Conservation (phyloP, 2,329 filamentous ascomycete genomes). For the Phoma sp. region DNA sequence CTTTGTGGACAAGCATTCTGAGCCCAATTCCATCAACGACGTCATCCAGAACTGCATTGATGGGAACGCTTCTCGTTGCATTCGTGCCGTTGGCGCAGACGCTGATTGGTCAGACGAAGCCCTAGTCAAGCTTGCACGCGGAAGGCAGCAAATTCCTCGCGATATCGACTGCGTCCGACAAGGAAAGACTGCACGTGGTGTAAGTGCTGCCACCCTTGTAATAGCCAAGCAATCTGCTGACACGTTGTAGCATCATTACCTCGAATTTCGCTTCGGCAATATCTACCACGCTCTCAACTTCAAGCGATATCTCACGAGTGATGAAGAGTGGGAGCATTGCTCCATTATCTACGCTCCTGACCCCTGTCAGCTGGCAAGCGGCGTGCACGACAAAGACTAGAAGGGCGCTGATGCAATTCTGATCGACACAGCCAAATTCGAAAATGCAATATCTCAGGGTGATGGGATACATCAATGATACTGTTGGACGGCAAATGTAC, state of each 20-base stretch:
- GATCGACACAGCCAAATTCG: slow-evolving; percentile 18
- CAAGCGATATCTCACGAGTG: slow-evolving; percentile 47
- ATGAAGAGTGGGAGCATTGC: slow-evolving; percentile 56
- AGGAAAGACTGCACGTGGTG: slow-evolving; percentile 48
- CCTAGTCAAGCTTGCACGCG: slow-evolving; percentile 48
- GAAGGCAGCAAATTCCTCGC: slow-evolving; percentile 41
- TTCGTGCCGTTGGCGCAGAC: slow-evolving; percentile 52
- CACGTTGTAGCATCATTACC: slow-evolving; percentile 45
- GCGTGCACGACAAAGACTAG: slow-evolving; percentile 30
- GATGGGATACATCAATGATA: too few relatives aligned
- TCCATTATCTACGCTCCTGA: slow-evolving; percentile 52
- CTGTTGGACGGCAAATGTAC: too few relatives aligned
- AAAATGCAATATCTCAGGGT: too few relatives aligned
- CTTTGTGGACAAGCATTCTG: slow-evolving; percentile 35
- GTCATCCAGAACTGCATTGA: slow-evolving; percentile 50
- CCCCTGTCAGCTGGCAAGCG: slow-evolving; percentile 45
- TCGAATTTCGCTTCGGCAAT: slow-evolving; percentile 57
- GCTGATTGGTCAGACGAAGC: slow-evolving; percentile 47
- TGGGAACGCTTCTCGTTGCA: slow-evolving; percentile 52
- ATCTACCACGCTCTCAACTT: slow-evolving; percentile 56
- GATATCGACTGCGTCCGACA: slow-evolving; percentile 55
- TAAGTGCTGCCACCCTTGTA: slow-evolving; percentile 35
- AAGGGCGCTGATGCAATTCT: too few relatives aligned
- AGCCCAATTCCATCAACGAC: slow-evolving; percentile 46
- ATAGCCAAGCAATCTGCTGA: not conserved